Conservation (phyloP, 768 basidiomycete species). For the Hebeloma cylindrosporum region DNA sequence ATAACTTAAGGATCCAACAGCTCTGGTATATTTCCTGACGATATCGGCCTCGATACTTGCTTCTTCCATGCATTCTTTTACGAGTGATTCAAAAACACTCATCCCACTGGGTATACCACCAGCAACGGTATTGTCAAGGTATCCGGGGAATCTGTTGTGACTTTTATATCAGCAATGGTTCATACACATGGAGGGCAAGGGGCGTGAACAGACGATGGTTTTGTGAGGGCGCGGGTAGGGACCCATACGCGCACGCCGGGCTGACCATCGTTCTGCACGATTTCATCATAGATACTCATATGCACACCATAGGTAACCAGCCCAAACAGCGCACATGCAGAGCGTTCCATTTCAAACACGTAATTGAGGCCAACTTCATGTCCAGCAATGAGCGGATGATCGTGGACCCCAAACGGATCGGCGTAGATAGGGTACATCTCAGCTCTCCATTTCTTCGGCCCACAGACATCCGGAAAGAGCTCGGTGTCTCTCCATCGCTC, state of each 20-base stretch:
- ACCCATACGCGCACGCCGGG: slow-evolving; percentile 73
- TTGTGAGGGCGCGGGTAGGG: slow-evolving; percentile 80
- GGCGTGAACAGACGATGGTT: slow-evolving; percentile 70
- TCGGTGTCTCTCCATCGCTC: slow-evolving; percentile 73
- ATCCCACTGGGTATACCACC: slow-evolving; percentile 89
- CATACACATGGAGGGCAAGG: too few relatives aligned
- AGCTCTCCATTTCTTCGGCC: slow-evolving; percentile 77
- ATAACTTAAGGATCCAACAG: slow-evolving; percentile 77
- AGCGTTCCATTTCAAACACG: slow-evolving; percentile 87
- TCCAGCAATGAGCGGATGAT: slow-evolving; percentile 40
- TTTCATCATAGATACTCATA: slow-evolving; percentile 69
- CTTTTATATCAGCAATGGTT: too few relatives aligned
- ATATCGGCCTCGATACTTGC: slow-evolving; percentile 75
- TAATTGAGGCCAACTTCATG: slow-evolving; percentile 49
- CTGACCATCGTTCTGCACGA: slow-evolving; percentile 29
- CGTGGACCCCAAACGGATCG: slow-evolving; percentile 62
- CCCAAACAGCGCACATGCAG: slow-evolving; percentile 88
- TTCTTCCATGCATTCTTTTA: slow-evolving; percentile 94
- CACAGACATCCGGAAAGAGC: slow-evolving; percentile 63
- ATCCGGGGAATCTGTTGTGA: slow-evolving; percentile 85
- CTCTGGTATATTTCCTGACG: slow-evolving; percentile 55
- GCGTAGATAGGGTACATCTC: slow-evolving; percentile 82
- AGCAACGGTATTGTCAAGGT: slow-evolving; percentile 87
- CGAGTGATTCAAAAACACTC: slow-evolving; percentile 65
- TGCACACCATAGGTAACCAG: slow-evolving; percentile 92